Evolutionary conservation across 2,329 filamentous ascomycete species (phyloP), one percentile per base, ranked within the genome.

Genomic region (Gaeumannomyces tritici): DNA sequence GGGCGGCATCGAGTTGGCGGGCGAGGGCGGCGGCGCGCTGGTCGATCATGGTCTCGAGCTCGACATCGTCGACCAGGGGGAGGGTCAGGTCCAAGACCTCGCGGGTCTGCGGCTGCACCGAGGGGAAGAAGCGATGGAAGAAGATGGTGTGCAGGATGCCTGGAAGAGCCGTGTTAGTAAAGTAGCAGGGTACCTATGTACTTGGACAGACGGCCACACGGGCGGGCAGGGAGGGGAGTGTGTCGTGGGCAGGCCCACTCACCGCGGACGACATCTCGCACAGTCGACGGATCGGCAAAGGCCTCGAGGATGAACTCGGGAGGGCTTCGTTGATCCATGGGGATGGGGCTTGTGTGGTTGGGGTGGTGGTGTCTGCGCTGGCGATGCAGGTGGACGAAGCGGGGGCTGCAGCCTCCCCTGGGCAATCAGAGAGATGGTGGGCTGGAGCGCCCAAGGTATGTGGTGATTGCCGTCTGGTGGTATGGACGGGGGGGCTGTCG

Each of bases 91-190:
- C 93, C 67, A 97, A 87, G 66, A 97, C 87, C 72, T 97, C 93
- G 77, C 91, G 88, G 66, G 91, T 92, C 66, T 86, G 84, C 7
- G 95, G 93, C 55, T 85, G 80, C 69, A 97, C 84, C 63, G 91
- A 88, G 63, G 91, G 91, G 80, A 98, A 97, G 84, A 93, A 96
- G 71, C 95, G 89, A 79, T 97, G 93, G 83, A 98, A 98, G 85
- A 98, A 99, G 74, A 98, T 97, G 60, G 93, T 96, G 75, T 97
- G 93, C 60, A 98, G 84, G 73, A 97, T 90, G 66, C 90, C 93
- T 96, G 15, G 4, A 42, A 27, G 8, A 2, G 54, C 42, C 7
- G 21, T 8, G 7, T 47, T 51, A 51, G 42, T 24, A 24, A 21
- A n/a, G 15, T 35, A 33, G n/a, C n/a, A n/a, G n/a, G 9, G 31